A percentile compares a stretch with the other conserved stretches of the same genome.
phyloP scores from a whole-genome alignment of 495 filamentous ascomycete genomes.

The Stereocaulon alpinum region DNA sequence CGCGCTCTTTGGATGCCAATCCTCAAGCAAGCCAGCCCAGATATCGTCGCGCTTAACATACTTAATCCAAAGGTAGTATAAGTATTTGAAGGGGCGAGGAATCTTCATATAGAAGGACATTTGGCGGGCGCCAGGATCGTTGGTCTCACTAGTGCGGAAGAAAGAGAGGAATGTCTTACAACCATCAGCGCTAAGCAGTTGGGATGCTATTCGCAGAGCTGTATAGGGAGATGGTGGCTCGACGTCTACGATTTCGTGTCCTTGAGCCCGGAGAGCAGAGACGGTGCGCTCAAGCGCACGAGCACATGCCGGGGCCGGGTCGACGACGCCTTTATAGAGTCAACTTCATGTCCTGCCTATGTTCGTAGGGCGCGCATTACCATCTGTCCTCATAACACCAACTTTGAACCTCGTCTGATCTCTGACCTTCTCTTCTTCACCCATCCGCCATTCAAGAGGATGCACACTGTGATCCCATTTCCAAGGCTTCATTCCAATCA shows the following conservation, averaged over 20 bases:
- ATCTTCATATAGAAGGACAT: conserved; percentile 64
- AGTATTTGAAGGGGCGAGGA: conserved; percentile 61
- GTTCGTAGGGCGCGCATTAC: conserved; percentile 26
- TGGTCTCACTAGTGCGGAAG: conserved; percentile 65
- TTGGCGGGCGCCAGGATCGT: conserved; percentile 68
- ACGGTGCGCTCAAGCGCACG: conserved; percentile 66
- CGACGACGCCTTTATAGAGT: conserved; percentile 53
- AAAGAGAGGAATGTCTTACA: conserved; percentile 72
- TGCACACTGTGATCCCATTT: conserved; percentile 79
- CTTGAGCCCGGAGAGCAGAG: conserved; percentile 53
- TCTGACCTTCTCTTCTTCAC: conserved; percentile 46
- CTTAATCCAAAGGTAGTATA: conserved; percentile 84
- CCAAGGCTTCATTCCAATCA: conserved; percentile 78
- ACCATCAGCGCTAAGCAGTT: conserved; percentile 80
- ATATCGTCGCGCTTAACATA: conserved; percentile 65
- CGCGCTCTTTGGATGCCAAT: conserved; percentile 60
- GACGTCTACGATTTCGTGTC: conserved; percentile 70
- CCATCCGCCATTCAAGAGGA: conserved; percentile 67
- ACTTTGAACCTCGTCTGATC: conserved; percentile 55
- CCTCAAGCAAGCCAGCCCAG: conserved; percentile 65
- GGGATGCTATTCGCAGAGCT: conserved; percentile 68
- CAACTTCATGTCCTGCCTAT: neutral
- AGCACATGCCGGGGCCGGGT: conserved; percentile 73
- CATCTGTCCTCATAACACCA: conserved; percentile 71
- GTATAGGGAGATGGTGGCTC: conserved; percentile 58